Percentiles rank a stretch among this genome's conserved stretches.
These are phyloP conservation scores for Ilex paraguariensis DNA, from an alignment of 305 asterid species.

Conservation along the genomic window DNA sequence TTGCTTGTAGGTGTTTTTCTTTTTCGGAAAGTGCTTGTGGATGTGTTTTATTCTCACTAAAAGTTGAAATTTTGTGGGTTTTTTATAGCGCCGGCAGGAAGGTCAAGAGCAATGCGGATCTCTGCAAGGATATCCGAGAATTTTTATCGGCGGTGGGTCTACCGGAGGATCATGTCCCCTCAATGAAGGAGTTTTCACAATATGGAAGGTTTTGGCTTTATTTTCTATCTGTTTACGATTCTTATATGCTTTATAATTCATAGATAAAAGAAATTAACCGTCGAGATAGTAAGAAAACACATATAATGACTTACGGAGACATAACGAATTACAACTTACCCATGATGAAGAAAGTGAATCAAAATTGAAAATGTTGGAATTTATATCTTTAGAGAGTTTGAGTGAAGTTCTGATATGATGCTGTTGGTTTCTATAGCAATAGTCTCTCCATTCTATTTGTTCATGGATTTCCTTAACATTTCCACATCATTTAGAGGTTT, in stretches of 20 bases:
- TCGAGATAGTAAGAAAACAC: too few species aligned
- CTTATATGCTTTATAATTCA: not conserved
- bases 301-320: too few species aligned
- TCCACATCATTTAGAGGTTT: too few species aligned
- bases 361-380: too few species aligned
- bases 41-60: constrained; percentile 3
- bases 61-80: constrained; percentile 6
- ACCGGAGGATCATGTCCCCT: constrained; percentile 68
- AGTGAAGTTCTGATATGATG: too few species aligned
- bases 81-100: constrained; percentile 40
- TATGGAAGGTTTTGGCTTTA: constrained; percentile 60
- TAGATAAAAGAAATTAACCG: too few species aligned
- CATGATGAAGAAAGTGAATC: too few species aligned
- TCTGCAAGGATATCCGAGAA: constrained; percentile 53
- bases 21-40: not conserved
- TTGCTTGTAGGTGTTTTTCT: constrained; percentile 6
- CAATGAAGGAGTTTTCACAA: constrained; percentile 65
- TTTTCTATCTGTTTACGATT: not conserved
- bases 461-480: too few species aligned
- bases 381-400: too few species aligned
- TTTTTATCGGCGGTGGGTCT: constrained; percentile 66
- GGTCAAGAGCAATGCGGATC: constrained; percentile 63
- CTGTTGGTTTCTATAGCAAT: too few species aligned
- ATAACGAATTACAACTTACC: too few species aligned
- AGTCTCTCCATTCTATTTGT: too few species aligned